These are phyloP conservation scores for Helotiales sp. DNA, from an alignment of 2,329 filamentous ascomycete genomes.

Conservation along the genomic window DNA sequence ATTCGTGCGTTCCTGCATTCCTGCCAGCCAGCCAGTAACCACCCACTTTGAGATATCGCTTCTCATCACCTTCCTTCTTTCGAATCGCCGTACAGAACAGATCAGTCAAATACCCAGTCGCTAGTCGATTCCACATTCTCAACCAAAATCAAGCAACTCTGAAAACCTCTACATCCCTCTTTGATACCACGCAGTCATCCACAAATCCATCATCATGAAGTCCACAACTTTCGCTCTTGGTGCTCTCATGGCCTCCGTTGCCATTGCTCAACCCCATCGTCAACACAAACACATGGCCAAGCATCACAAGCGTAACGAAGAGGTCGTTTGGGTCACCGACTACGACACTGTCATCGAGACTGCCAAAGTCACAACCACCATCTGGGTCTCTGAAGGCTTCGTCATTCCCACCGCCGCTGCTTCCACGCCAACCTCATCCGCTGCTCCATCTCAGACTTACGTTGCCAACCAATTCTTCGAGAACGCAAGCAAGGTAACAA, in stretches of 20 bases:
- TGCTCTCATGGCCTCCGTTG: constrained; percentile 39
- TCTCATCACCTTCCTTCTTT: constrained; percentile 26
- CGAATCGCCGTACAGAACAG: constrained; percentile 3
- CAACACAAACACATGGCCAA: constrained; percentile 40
- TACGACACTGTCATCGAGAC: constrained; percentile 54
- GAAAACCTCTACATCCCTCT: neutral
- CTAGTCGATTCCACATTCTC: constrained; percentile 17
- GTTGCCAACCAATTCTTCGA: constrained; percentile 34
- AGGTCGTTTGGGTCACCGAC: constrained; percentile 55
- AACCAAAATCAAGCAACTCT: neutral
- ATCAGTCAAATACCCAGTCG: constrained; percentile 9
- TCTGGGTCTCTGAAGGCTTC: constrained; percentile 49
- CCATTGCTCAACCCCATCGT: constrained; percentile 43
- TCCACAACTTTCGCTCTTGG: constrained; percentile 40
- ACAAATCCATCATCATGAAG: constrained; percentile 43
- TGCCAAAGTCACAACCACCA: constrained; percentile 43
- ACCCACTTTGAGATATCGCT: constrained; percentile 21
- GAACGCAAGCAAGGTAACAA: constrained; percentile 22
- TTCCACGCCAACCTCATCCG: constrained; percentile 21
- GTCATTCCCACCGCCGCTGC: constrained; percentile 21
- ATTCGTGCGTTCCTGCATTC: neutral
- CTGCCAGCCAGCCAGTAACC: constrained; percentile 11
- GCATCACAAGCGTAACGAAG: constrained; percentile 35
- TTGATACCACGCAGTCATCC: neutral
- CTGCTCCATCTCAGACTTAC: constrained; percentile 14